Conservation (phyloP, 2,329 filamentous ascomycete species). For the Fusarium proliferatum region DNA sequence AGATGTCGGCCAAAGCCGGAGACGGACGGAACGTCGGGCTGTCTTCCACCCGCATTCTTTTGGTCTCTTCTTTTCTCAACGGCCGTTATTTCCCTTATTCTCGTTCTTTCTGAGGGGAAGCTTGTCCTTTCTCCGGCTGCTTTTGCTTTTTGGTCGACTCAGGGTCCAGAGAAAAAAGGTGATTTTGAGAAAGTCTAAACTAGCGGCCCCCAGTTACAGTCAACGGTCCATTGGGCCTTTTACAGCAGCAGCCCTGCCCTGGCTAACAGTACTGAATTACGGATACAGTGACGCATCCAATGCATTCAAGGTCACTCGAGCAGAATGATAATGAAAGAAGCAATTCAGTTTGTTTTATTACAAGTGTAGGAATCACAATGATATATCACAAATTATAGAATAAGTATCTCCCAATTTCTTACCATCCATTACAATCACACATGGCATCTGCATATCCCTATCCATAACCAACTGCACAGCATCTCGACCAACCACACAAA, state of each 20-base stretch:
- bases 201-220: conserved; percentile 1
- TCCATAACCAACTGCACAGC: neutral
- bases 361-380: neutral
- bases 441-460: neutral
- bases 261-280: conserved; percentile 8
- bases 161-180: conserved; percentile 31
- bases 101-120: conserved; percentile 6
- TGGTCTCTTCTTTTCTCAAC: neutral
- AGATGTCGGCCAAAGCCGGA: conserved; percentile 42
- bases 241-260: neutral
- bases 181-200: conserved; percentile 16
- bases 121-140: conserved; percentile 17
- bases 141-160: conserved; percentile 43
- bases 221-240: neutral
- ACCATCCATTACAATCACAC: neutral
- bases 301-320: neutral
- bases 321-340: neutral
- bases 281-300: conserved; percentile 19
- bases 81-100: neutral
- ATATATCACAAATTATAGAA: neutral
- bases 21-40: neutral
- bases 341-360: neutral
- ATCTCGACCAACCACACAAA: neutral
- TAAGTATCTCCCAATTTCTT: neutral
- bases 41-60: neutral